Base-by-base conservation (phyloP, 2,329 filamentous ascomycete species). In the Diaporthe vaccinii region DNA sequence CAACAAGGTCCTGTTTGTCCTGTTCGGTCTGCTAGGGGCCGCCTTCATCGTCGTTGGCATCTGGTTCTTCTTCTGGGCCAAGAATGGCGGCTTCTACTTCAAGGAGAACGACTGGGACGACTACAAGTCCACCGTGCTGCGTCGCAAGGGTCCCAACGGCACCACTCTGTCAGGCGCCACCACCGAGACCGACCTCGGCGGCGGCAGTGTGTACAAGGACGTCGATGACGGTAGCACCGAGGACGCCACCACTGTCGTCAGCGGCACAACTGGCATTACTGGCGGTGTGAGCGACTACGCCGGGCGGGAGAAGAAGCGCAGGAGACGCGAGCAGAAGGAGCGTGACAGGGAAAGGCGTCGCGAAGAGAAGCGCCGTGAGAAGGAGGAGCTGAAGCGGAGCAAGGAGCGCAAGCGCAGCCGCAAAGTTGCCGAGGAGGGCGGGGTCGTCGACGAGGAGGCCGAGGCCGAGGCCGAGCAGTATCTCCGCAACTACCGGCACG, bases 61-160 rank as follows among this genome's bases (percentile, higher is more conserved):
- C 81, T 99, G 97, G 96, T 98, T 99, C 89, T 98, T 99, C 90
- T 98, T 98, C 89, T 97, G 95, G 94, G 96, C 96, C 74, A 96
- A 94, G 85, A 98, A 98, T 80, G 97, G 97, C 77, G 97, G 97
- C 20, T 98, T 98, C 86, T 87, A 94, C 78, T 98, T 95, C 89
- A 90, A 90, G 62, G 87, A 97, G 77, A 89, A 91, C 49, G 97
- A 99, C 84, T 99, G 97, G 96, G 96, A 98, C 8, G 97, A 99
- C 81, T 99, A 99, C 91, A 98, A 98, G 84, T 93, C 94, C 1
- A 98, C 96, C 0, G 97, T 99, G 2, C 85, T 99, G 61, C 91
- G 97, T 57, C 93, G 96, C 72, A 95, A 93, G 81, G 96, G 95
- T 0, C 95, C 96, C 7, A 96, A 98, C 84, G 96, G 96, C 55